A percentile compares a stretch with the other conserved stretches of the same genome.
Conservation (phyloP, 139 green algal genomes). For the Chlorella vulgaris region DNA sequence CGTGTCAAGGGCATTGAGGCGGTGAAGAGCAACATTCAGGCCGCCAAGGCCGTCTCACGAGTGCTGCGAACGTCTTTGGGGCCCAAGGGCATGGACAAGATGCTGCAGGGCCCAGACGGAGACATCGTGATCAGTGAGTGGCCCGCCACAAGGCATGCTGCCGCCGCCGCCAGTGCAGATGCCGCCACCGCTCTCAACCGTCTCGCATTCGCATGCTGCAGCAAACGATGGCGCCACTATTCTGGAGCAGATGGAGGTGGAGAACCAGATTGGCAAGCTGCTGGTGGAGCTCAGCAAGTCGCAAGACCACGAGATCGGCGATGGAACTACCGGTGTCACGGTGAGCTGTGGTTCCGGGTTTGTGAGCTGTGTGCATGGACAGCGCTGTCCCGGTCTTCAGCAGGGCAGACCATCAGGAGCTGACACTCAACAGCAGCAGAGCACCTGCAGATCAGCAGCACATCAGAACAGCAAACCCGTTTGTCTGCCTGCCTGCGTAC, state of each 20-base stretch:
- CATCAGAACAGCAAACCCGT: too few species aligned
- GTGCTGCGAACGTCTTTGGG: slow-evolving; percentile 85
- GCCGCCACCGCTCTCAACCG: background rate
- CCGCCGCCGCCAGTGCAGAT: background rate
- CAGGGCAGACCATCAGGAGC: too few species aligned
- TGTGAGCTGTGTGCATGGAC: too few species aligned
- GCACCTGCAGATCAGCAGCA: too few species aligned
- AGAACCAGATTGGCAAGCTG: slow-evolving; percentile 99
- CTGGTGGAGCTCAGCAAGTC: slow-evolving; percentile 95
- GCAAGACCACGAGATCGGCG: slow-evolving; percentile 78
- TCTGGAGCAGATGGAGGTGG: slow-evolving; percentile 99
- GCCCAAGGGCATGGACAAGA: slow-evolving; percentile 99
- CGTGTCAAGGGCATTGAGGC: slow-evolving; percentile 92
- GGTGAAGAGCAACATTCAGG: slow-evolving; percentile 96
- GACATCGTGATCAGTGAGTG: slow-evolving; percentile 98
- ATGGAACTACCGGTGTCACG: slow-evolving; percentile 97
- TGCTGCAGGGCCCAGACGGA: slow-evolving; percentile 96
- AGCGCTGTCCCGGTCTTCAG: too few species aligned
- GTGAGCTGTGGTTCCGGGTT: too few species aligned
- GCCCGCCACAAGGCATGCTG: background rate
- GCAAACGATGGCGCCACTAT: slow-evolving; percentile 95
- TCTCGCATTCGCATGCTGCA: background rate
- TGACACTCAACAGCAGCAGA: too few species aligned
- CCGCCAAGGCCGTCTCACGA: slow-evolving; percentile 91
- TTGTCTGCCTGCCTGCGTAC: too few species aligned